phyloP scores from a whole-genome alignment of 2,329 filamentous ascomycete genomes.

The Coniochaeta ligniaria region DNA sequence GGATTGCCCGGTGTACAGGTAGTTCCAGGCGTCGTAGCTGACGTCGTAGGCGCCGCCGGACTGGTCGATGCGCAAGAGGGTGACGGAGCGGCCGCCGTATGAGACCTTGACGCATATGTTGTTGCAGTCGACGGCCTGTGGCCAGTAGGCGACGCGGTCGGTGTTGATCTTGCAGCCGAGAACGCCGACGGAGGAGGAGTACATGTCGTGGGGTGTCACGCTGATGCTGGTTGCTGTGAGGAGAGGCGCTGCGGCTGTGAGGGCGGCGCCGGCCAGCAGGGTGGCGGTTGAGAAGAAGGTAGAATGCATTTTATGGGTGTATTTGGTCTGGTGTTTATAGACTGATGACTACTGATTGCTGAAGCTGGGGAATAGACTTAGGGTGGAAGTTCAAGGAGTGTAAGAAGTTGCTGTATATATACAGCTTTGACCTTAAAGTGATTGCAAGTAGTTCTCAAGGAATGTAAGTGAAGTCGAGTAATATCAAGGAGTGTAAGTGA shows the following conservation, averaged over 20 bases:
- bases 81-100: slow-evolving; percentile 38
- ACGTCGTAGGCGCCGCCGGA: slow-evolving; percentile 52
- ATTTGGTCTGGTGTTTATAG: no score
- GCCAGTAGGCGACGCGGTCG: slow-evolving; percentile 57
- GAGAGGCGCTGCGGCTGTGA: not conserved
- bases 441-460: no score
- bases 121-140: slow-evolving; percentile 42
- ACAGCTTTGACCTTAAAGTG: not conserved
- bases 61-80: slow-evolving; percentile 51
- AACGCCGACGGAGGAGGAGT: slow-evolving; percentile 50
- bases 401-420: not conserved
- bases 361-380: no score
- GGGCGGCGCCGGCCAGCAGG: not conserved
- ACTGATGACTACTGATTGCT: no score
- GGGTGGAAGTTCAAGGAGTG: no score
- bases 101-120: slow-evolving; percentile 49
- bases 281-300: not conserved
- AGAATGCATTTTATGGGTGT: not conserved
- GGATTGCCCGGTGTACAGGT: slow-evolving; percentile 41
- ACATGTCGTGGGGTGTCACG: slow-evolving; percentile 49
- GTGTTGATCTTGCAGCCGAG: slow-evolving; percentile 54
- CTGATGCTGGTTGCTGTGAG: slow-evolving; percentile 14
- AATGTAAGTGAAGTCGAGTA: no score
- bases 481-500: no score
- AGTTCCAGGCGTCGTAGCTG: slow-evolving; percentile 55